Evolutionary conservation across 2,329 filamentous ascomycete genomes (phyloP), one percentile per base, ranked within the genome.

Genomic region (Nigrospora osmanthi): DNA sequence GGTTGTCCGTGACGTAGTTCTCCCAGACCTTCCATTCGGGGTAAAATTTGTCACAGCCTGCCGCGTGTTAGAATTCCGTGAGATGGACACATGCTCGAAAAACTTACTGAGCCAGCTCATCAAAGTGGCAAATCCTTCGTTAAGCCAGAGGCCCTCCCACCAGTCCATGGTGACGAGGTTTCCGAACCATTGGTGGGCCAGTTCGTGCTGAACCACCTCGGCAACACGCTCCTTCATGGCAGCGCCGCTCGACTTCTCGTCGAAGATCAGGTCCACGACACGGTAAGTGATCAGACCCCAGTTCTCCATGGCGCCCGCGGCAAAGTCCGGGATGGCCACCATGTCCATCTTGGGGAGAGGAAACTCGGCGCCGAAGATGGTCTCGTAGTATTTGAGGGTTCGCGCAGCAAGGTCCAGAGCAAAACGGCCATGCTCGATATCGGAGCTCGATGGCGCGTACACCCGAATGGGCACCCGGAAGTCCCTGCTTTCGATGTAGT

Each of bases 1-100:
- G 76, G 58, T 88, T 95, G 60, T 96, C 90, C 31, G 87, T 90
- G 46, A 97, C 90, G 63, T 95, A 97, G 28, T 83, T 85, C 66
- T 97, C 81, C 91, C 91, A 97, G 13, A 97, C 89, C 68, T 95
- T 95, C 91, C 91, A 97, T 66, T 97, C 91, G 10, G 91, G 91
- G 68, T 90, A 97, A 73, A 97, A 96, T 47, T 79, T 78, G 64
- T 97, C 91, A 76, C 89, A 94, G 37, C 58, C 58, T 60, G 87
- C 17, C 17, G 3, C 13, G 15, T 14, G 36, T 15, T 12, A 38
- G 17, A n/a, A 35, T 6, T 7, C 34, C 2, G 4, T 13, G 6
- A 16, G 4, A 16, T 34, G 28, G 28, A 17, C 3, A 9, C 12
- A 13, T 9, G 19, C 2, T 6, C 35, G 34, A 7, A 10, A 45